Percentiles rank a stretch among this genome's conserved stretches.
These are phyloP conservation scores for Avena insularis DNA, from an alignment of 176 grass and related monocot species.

Conservation along the genomic window DNA sequence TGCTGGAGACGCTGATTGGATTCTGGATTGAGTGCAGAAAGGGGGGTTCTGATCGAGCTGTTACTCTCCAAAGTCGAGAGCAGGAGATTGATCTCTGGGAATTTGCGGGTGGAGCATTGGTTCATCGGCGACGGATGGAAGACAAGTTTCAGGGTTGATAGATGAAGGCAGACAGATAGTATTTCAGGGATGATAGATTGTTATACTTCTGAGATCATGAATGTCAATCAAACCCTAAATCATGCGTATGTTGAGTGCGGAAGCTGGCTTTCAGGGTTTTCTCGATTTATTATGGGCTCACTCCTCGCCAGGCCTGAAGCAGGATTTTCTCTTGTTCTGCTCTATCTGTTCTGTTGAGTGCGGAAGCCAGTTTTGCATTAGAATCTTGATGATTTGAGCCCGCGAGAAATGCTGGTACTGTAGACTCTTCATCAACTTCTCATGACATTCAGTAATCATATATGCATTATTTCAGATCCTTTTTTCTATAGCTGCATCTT, in stretches of 20 bases:
- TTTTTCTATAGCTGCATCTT: not conserved
- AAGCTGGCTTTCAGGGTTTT: not conserved
- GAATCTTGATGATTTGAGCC: not conserved
- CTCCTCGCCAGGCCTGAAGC: not conserved
- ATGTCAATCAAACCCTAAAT: constrained; percentile 40
- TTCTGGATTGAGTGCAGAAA: constrained; percentile 45
- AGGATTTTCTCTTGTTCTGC: not conserved
- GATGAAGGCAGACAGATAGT: not conserved
- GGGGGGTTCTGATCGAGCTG: constrained; percentile 44
- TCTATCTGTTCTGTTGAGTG: not conserved
- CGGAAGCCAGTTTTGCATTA: not conserved
- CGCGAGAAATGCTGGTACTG: not conserved
- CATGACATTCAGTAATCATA: constrained; percentile 18
- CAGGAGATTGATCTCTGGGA: constrained; percentile 28
- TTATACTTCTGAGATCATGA: constrained; percentile 13
- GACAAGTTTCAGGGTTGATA: constrained; percentile 29
- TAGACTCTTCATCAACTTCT: not conserved
- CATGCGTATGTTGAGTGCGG: not conserved
- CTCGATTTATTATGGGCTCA: not conserved
- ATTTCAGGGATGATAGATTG: constrained; percentile 31
- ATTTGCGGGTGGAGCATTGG: constrained; percentile 44
- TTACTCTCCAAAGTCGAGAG: not conserved
- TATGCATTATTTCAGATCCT: not conserved
- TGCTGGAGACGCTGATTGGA: not conserved
- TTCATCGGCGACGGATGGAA: constrained; percentile 12